Percentiles rank a stretch among this genome's conserved stretches.
Conservation (phyloP, 352 stramenopile genomes). For the Globisporangium cederbergense region DNA sequence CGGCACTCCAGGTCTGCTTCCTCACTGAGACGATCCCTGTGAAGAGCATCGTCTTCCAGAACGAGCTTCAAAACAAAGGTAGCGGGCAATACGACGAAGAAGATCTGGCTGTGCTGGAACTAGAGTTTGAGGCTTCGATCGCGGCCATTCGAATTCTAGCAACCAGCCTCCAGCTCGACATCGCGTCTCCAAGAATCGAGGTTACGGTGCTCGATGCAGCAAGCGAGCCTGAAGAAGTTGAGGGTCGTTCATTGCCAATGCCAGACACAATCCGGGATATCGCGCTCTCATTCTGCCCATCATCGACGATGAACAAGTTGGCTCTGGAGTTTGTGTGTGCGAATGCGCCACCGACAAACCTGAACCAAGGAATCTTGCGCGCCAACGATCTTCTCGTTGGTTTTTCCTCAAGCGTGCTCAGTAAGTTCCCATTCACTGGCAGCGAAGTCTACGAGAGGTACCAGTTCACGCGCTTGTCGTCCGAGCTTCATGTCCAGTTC, state of each 20-base stretch:
- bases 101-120: conserved; percentile 6
- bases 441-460: neutral
- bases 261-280: neutral
- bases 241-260: neutral
- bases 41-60: conserved; percentile 1
- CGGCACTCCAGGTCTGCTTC: neutral
- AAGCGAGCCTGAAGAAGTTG: neutral
- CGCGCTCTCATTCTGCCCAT: neutral
- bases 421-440: neutral
- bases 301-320: neutral
- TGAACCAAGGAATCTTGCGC: neutral
- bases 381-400: neutral
- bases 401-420: neutral
- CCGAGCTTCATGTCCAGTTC: neutral
- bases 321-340: neutral
- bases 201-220: neutral
- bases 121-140: neutral
- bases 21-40: neutral
- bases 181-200: neutral
- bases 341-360: neutral
- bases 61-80: neutral
- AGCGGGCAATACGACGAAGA: neutral
- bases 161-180: neutral
- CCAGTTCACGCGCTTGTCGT: conserved; percentile 1
- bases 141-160: neutral